Conservation (phyloP, 306 rosid genomes). For the Mucuna pruriens region DNA sequence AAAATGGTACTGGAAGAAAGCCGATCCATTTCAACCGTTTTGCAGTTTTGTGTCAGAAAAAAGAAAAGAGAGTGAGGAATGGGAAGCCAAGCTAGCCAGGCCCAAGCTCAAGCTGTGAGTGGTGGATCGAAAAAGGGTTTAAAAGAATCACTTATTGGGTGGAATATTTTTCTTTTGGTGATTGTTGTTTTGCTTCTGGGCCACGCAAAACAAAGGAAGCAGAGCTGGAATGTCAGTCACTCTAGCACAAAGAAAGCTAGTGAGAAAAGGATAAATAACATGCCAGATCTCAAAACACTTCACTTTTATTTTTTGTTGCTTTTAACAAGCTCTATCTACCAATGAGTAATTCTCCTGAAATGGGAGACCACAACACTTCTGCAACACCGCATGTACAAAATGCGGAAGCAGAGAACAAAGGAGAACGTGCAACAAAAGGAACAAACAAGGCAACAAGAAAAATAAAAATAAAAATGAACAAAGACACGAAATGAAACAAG, state of each 20-base stretch:
- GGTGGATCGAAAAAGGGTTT: constrained; percentile 37
- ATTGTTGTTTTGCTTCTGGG: constrained; percentile 55
- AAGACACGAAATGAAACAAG: constrained; percentile 2
- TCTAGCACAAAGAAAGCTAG: constrained; percentile 36
- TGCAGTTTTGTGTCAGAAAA: background rate
- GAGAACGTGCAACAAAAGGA: background rate
- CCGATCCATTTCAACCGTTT: constrained; percentile 61
- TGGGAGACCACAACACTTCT: constrained; percentile 21
- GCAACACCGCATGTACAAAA: constrained; percentile 38
- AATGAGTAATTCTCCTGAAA: constrained; percentile 30
- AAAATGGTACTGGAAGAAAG: constrained; percentile 48
- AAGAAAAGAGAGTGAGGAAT: constrained; percentile 18
- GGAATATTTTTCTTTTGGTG: constrained; percentile 30
- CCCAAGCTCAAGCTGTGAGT: background rate
- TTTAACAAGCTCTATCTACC: constrained; percentile 21
- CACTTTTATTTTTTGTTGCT: background rate
- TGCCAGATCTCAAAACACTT: constrained; percentile 46
- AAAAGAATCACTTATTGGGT: constrained; percentile 41
- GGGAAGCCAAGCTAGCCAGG: background rate
- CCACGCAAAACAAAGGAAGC: constrained; percentile 50
- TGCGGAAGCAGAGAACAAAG: constrained; percentile 18
- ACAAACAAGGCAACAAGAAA: background rate
- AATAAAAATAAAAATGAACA: too few relatives aligned
- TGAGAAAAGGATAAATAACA: constrained; percentile 33
- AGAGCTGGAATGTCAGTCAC: constrained; percentile 62